Conservation (phyloP, 495 filamentous ascomycete species). For the Neurospora sp. region DNA sequence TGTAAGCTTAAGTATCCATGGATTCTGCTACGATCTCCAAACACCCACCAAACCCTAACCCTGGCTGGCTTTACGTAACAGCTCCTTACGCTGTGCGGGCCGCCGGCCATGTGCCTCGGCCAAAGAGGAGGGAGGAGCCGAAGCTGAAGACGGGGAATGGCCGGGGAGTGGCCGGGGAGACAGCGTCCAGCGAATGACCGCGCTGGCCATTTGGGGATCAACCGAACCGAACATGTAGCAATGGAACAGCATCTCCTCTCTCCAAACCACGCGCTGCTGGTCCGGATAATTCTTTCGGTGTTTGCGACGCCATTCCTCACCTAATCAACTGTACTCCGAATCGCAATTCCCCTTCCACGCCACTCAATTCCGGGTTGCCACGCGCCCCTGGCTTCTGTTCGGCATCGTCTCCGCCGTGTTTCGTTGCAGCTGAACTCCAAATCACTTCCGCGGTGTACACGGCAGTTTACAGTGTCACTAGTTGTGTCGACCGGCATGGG, state of each 20-base stretch:
- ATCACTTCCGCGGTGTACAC: neutral
- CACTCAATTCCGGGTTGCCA: neutral
- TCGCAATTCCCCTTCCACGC: neutral
- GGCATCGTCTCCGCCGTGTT: neutral
- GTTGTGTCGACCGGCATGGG: neutral
- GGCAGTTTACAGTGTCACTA: neutral
- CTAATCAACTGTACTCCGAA: neutral
- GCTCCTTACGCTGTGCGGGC: slow-evolving; percentile 1
- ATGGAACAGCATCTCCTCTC: neutral
- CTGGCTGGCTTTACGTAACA: neutral
- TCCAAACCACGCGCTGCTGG: neutral
- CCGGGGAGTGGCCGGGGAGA: neutral
- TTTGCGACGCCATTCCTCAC: neutral
- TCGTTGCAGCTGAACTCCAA: neutral
- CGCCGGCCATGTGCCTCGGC: slow-evolving; percentile 16
- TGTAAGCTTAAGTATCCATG: neutral
- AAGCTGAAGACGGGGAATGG: neutral
- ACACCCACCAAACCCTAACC: neutral
- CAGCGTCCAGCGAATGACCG: neutral
- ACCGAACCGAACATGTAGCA: neutral
- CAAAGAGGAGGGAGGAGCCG: slow-evolving; percentile 9
- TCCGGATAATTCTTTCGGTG: neutral
- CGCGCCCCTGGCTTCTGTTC: neutral
- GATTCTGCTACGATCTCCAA: neutral
- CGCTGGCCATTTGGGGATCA: neutral